Base-by-base conservation (phyloP, 257 asterid genomes). In the Solanum pimpinellifolium region DNA sequence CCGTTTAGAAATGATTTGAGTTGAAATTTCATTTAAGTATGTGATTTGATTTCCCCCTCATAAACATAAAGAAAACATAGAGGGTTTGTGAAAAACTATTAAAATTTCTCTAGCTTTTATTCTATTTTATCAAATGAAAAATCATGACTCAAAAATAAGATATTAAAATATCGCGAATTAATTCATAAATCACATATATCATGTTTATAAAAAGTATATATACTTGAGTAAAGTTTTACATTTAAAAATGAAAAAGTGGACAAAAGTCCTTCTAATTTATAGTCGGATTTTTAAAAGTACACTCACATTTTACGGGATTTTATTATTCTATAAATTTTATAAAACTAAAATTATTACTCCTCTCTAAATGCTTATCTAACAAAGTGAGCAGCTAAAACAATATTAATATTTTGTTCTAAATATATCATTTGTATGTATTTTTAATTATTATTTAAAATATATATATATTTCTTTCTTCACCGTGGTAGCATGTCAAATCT, bases 251-350 rank as follows among this genome's bases (percentile, higher is more conserved):
- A 37, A 6, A 37, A 37, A 37, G 39, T 37, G 39, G 7, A 35
- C 7, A 35, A 35, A 35, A 35, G 39, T 35, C 39, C 7, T 7
- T 35, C 39, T 35, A 35, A 37, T 37, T 37, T 37, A 37, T 37
- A 37, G 39, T 37, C 39, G 2, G 1, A 37, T 6, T 37, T 37
- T 37, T 1, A 37, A 37, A 37, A 37, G 39, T 37, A 37, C 7
- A 37, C 0, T 37, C 1, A 37, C 1, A 37, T 37, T 37, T 37
- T 37, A 37, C 0, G 7, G 1, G 1, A 37, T 37, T 0, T 37
- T 37, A 6, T 37, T 37, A 6, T 37, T 1, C 7, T 37, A 1
- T 6, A 37, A 37, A 37, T 37, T 37, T 37, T 37, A 37, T 37
- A 37, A 37, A 37, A 37, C 0, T 37, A 2, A 37, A 37, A 37